Evolutionary conservation across 192 early-diverging fungal genomes (phyloP), one percentile per base, ranked within the genome.

Genomic region (Backusella sp.): DNA sequence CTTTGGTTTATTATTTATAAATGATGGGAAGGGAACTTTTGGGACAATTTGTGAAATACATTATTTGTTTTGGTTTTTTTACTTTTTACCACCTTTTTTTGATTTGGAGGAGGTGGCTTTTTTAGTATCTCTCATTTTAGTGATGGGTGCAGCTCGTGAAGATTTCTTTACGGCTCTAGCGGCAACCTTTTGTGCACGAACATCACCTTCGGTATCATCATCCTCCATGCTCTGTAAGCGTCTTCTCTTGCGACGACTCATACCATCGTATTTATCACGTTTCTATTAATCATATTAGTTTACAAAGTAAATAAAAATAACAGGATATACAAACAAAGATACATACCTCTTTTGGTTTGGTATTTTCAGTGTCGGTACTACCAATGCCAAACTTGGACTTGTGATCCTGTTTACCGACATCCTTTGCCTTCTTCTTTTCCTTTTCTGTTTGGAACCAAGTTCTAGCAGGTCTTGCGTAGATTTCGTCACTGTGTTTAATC

Each of bases 371-470:
- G 66, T 77, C 53, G 0, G 72, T 71, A 15, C 26, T 32, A 30
- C 9, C 9, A 28, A 68, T 68, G 11, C 74, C 74, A 75, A 72
- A 75, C 42, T 78, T 72, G 34, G 56, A 35, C 32, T 76, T 74
- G 39, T 73, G 26, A 46, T 77, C 73, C 68, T 69, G 37, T 80
- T 84, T 74, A 68, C 82, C 73, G 59, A 73, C 56, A n/a, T 76
- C 72, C 76, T 94, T 92, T 5, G 92, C 82, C 7, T 82, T 76
- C 52, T 88, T 87, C 78, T 94, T 95, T 56, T 96, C 92, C 70
- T 89, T 87, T 28, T 90, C 84, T 8, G 91, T 84, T 82, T 97
- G 94, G 90, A 99, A 99, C 97, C 97, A 99, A 7, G 93, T 96
- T 86, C 92, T 90, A 37, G 91, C 93, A 30, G 98, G 98, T 46